Base-by-base conservation (phyloP, 1,284 basidiomycete genomes). In the Mycena citricolor region DNA sequence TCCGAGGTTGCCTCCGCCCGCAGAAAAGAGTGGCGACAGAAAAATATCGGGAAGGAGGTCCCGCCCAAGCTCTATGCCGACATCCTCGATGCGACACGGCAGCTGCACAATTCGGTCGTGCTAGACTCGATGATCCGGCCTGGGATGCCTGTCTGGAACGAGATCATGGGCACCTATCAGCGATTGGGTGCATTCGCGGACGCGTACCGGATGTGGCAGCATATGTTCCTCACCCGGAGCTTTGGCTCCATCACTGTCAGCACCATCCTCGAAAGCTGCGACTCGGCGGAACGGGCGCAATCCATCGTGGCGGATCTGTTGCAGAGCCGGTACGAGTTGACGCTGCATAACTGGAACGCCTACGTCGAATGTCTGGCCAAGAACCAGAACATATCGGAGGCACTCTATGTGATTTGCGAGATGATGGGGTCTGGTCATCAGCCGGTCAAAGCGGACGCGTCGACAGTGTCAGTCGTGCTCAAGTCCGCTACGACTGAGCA, bases 341-440 rank as follows among this genome's bases (percentile, higher is more conserved):
- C 83, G 54, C 64, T 71, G 43, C 68, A 74, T 31, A 84, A 86
- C 51, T 93, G 88, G 84, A 83, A 87, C 47, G 74, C 81, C 1
- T 93, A 83, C 75, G 61, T 95, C n/a, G 91, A 95, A 63, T 90
- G 87, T 60, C 71, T 95, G n/a, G 88, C 87, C 55, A 76, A 92
- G 12, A 63, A 82, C 42, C 77, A 79, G 4, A 69, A 70, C 54
- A 55, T 90, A 21, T 76, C 83, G 17, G 85, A 90, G 39, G 92
- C 91, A 0, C 60, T 83, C 24, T 74, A 76, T 57, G 68, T 81
- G 14, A 70, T 86, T 13, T 83, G 83, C 51, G 51, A 75, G 41
- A 75, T 86, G 48, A 90, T 93, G 85, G 67, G 66, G 16, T 69
- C 70, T 40, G 60, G 61, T 16, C 64, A 63, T 33, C 61, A 66